Conservation (phyloP, 2,329 filamentous ascomycete genomes). For the Aspergillus fumigatus region DNA sequence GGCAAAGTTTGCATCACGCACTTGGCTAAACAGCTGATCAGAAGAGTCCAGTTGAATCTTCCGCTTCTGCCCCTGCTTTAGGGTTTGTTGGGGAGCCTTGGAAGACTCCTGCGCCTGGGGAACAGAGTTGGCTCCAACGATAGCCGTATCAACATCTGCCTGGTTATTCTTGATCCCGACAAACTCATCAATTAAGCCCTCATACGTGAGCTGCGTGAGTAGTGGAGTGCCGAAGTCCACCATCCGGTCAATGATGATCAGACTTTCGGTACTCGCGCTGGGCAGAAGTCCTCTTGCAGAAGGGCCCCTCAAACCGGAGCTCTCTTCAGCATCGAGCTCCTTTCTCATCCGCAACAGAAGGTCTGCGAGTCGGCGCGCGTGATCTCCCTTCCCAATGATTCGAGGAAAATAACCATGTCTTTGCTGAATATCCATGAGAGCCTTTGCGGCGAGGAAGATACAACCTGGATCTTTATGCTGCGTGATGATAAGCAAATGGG, state of each 20-base stretch:
- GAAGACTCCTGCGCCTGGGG: conserved; percentile 53
- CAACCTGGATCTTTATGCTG: conserved; percentile 82
- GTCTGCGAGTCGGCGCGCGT: conserved; percentile 83
- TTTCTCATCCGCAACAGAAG: conserved; percentile 86
- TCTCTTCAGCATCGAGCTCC: conserved; percentile 78
- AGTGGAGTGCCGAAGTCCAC: conserved; percentile 89
- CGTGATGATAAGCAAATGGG: conserved; percentile 2
- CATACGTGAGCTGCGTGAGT: conserved; percentile 92
- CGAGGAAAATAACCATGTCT: conserved; percentile 90
- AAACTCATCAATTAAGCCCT: conserved; percentile 90
- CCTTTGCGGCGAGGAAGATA: conserved; percentile 83
- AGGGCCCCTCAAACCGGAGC: conserved; percentile 52
- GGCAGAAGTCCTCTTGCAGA: conserved; percentile 67
- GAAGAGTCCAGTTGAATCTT: conserved; percentile 85
- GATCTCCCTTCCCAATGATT: conserved; percentile 92
- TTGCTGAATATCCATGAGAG: conserved; percentile 90
- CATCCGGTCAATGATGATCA: conserved; percentile 93
- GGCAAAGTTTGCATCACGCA: conserved; percentile 91
- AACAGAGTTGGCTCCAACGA: conserved; percentile 66
- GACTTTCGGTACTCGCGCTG: conserved; percentile 80
- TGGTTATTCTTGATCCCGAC: conserved; percentile 91
- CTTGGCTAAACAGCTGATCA: conserved; percentile 80
- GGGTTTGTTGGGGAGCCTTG: conserved; percentile 43
- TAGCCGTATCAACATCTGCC: conserved; percentile 83
- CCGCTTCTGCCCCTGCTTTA: conserved; percentile 67